A percentile compares a stretch with the other conserved stretches of the same genome.
Conservation (phyloP, 164 flowering plant species). For the Taxillus chinensis region DNA sequence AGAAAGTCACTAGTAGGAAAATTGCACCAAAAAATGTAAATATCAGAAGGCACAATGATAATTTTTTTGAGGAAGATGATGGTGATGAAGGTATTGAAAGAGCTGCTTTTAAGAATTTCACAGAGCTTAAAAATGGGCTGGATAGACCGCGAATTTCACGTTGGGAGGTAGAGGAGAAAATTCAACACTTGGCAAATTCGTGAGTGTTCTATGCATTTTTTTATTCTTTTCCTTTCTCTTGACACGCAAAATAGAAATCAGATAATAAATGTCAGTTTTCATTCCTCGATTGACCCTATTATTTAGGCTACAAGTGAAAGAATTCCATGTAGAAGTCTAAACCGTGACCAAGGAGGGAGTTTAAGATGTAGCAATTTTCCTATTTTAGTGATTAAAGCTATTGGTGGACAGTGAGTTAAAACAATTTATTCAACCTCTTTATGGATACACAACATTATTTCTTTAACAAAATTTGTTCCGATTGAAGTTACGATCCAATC, state of each 20-base stretch:
- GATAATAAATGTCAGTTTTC: no score
- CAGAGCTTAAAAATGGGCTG: conserved; percentile 33
- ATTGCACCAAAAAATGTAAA: not conserved
- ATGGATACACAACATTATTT: not conserved
- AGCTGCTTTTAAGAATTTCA: conserved; percentile 56
- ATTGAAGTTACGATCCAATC: not conserved
- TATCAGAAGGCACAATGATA: not conserved
- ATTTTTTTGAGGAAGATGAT: conserved; percentile 1
- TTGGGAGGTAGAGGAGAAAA: conserved; percentile 77
- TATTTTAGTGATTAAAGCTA: not conserved
- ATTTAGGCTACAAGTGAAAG: no score
- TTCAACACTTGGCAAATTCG: conserved; percentile 72
- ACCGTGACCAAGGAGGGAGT: no score
- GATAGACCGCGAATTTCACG: conserved; percentile 42
- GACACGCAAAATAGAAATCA: no score
- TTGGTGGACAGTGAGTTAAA: not conserved
- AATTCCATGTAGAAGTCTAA: no score
- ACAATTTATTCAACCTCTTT: not conserved
- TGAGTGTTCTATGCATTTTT: conserved; percentile 18
- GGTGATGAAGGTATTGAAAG: conserved; percentile 35
- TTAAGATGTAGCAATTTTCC: no score
- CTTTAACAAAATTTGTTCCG: not conserved
- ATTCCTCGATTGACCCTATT: no score
- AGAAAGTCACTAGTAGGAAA: conserved; percentile 5
- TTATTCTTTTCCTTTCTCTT: not conserved